Percentiles rank a stretch among this genome's conserved stretches.
phyloP scores from a whole-genome alignment of 1,284 basidiomycete genomes.

The Sphagnurus paluster region DNA sequence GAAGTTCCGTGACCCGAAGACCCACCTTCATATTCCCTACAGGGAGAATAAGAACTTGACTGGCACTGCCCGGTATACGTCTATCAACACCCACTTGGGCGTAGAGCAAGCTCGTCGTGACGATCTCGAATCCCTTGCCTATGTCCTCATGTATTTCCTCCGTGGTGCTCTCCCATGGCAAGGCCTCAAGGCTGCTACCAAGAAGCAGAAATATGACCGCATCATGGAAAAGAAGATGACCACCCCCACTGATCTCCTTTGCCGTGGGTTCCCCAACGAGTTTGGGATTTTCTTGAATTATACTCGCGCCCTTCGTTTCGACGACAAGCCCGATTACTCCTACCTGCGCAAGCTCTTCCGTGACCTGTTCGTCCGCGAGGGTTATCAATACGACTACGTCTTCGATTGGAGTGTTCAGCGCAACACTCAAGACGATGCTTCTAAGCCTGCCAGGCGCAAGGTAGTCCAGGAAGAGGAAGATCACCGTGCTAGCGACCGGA shows the following conservation, averaged over 20 bases:
- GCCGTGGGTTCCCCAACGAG: conserved; percentile 96
- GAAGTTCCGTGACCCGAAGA: conserved; percentile 99
- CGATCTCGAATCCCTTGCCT: conserved; percentile 94
- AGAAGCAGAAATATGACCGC: conserved; percentile 99
- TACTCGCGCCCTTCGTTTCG: conserved; percentile 94
- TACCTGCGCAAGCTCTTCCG: conserved; percentile 98
- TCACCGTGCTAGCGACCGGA: conserved; percentile 74
- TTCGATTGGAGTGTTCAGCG: conserved; percentile 97
- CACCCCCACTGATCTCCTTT: conserved; percentile 92
- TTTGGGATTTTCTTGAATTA: conserved; percentile 98
- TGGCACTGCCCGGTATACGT: conserved; percentile 98
- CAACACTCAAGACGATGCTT: conserved; percentile 65
- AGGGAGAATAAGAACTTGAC: conserved; percentile 99
- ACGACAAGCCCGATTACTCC: conserved; percentile 98
- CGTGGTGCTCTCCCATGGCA: conserved; percentile 97
- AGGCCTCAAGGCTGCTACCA: conserved; percentile 96
- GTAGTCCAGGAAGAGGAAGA: conserved; percentile 80
- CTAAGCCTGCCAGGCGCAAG: conserved; percentile 69
- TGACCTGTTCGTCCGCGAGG: conserved; percentile 94
- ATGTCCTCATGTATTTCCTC: conserved; percentile 98
- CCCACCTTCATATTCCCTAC: conserved; percentile 98
- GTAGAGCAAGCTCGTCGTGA: conserved; percentile 97
- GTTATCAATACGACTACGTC: conserved; percentile 97
- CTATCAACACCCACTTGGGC: conserved; percentile 98
- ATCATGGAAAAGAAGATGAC: conserved; percentile 99